phyloP scores from a whole-genome alignment of 2,329 filamentous ascomycete genomes.

The Arthrinium phaeospermum region DNA sequence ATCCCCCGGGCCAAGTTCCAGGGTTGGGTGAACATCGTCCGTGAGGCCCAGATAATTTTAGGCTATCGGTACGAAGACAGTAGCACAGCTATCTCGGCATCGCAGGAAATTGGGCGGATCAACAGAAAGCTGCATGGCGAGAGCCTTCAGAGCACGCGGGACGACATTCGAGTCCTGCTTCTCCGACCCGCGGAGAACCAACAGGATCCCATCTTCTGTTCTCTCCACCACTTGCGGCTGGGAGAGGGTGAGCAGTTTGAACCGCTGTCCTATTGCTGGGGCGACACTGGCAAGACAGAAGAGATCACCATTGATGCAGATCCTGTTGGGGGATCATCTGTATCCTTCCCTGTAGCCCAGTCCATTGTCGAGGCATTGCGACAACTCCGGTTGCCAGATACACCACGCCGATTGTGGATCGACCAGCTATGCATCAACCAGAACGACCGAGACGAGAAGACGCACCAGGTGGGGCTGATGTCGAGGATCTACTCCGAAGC shows the following conservation, averaged over 20 bases:
- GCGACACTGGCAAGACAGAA: background rate
- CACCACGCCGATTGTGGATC: conserved; percentile 4
- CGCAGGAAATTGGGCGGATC: background rate
- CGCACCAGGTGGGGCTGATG: conserved; percentile 13
- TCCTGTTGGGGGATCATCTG: background rate
- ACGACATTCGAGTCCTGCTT: conserved; percentile 10
- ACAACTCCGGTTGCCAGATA: background rate
- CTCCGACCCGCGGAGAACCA: background rate
- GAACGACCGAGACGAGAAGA: conserved; percentile 6
- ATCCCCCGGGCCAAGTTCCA: conserved; percentile 15
- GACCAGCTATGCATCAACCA: conserved; percentile 22
- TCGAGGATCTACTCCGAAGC: conserved; percentile 9
- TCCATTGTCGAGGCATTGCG: background rate
- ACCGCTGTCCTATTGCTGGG: conserved; percentile 11
- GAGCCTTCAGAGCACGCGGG: background rate
- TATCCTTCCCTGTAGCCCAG: background rate
- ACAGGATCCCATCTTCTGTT: background rate
- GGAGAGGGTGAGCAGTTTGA: background rate
- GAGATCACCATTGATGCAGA: background rate
- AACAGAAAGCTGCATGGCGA: background rate
- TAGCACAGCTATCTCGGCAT: background rate
- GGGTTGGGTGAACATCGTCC: conserved; percentile 14
- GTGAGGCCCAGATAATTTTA: background rate
- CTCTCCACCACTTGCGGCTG: background rate
- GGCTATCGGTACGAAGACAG: background rate